Evolutionary conservation across 83 land plant species (phyloP).

Genomic region (Thuja plicata): DNA sequence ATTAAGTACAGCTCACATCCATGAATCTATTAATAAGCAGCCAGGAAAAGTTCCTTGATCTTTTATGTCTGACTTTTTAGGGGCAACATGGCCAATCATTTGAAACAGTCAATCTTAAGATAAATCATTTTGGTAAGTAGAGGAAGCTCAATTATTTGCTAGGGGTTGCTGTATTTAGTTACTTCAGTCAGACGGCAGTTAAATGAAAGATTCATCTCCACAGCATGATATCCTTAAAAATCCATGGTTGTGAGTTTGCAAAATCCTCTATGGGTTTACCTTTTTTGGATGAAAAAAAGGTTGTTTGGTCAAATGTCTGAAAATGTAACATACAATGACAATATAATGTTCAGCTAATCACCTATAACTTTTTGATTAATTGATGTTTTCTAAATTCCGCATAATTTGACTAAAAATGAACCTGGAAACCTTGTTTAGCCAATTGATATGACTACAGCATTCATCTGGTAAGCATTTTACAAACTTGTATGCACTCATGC

Average conservation of each 20-base stretch:
- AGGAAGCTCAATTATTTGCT: not conserved
- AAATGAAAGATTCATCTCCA: not conserved
- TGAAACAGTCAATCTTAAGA: not conserved
- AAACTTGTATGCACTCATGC: not conserved
- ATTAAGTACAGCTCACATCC: not conserved
- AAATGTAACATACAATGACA: not conserved
- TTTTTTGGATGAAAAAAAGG: not conserved
- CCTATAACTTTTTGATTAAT: not conserved
- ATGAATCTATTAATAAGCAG: not conserved
- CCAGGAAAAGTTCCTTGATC: not conserved
- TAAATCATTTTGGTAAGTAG: not conserved
- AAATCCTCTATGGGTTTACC: not conserved
- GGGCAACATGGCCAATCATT: not conserved
- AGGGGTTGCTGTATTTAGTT: not conserved
- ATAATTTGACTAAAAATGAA: not conserved
- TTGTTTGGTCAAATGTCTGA: not conserved
- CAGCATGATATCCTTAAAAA: not conserved
- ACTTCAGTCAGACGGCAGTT: not conserved
- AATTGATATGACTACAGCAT: not conserved
- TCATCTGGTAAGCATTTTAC: not conserved
- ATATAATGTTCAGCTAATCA: not conserved
- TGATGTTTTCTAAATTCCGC: not conserved
- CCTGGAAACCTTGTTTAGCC: not conserved
- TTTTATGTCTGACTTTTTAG: not conserved
- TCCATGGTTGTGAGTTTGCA: not conserved